Evolutionary conservation across 2,329 filamentous ascomycete genomes (phyloP), one percentile per base, ranked within the genome.

Genomic region (Botrytis porri): DNA sequence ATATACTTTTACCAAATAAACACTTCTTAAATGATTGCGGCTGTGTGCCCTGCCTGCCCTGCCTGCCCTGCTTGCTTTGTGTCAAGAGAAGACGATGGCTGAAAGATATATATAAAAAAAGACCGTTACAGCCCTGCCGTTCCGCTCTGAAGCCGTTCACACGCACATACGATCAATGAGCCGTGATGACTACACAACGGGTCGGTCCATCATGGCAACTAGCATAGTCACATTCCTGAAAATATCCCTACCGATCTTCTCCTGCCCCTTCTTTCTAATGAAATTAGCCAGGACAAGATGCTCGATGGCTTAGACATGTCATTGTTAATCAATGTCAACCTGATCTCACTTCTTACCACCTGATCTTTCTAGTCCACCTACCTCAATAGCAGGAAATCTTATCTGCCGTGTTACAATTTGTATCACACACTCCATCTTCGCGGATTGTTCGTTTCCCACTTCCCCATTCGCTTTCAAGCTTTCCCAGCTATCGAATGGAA

Each of bases 51-150:
- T 41, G 25, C 25, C 60, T n/a, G n/a, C n/a, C n/a, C n/a, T n/a
- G n/a, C n/a, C n/a, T n/a, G n/a, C n/a, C n/a, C n/a, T n/a, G n/a
- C 60, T 39, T 25, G 20, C 0, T 29, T 25, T 14, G 25, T 7
- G n/a, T 41, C 9, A 41, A 22, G 16, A 70, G 41, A 22, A 35
- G 29, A 48, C 1, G 29, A 41, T n/a, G 62, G 22, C 64, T 37
- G 39, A 25, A 9, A 25, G 41, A 32, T 37, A n/a, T n/a, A n/a
- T n/a, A n/a, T n/a, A 12, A 37, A 48, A 57, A 29, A 57, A 71
- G 20, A 32, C 70, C 70, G 70, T 71, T 71, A 71, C 61, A 71
- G 61, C 70, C 61, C 61, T 71, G 70, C 60, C 35, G 57, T 57
- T 43, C 35, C 39, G 51, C 37, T 37, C 60, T 37, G 29, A 57